Conservation (phyloP, 441 rosid species). For the Biscutella laevigata region DNA sequence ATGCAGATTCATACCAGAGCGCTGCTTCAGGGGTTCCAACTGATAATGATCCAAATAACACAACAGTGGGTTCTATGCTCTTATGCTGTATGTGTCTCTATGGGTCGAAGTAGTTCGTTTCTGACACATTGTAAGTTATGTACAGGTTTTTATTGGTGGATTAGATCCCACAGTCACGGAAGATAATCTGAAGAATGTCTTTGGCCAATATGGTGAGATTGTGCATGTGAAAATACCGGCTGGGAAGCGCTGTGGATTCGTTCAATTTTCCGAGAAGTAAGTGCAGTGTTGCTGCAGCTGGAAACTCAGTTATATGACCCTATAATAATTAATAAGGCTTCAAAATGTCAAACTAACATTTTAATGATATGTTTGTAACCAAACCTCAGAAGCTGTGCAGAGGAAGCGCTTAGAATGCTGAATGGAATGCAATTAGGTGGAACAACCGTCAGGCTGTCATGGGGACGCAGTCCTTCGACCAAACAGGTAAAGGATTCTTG, state of each 20-base stretch:
- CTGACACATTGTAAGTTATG: conserved; percentile 13
- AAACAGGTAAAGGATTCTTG: conserved; percentile 47
- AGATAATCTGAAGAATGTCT: conserved; percentile 62
- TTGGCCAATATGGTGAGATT: conserved; percentile 72
- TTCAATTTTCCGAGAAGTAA: conserved; percentile 85
- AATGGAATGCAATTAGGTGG: conserved; percentile 74
- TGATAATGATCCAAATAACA: conserved; percentile 79
- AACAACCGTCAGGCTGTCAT: conserved; percentile 77
- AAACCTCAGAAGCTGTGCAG: conserved; percentile 66
- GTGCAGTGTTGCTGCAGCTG: neutral
- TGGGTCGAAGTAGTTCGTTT: neutral
- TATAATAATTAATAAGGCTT: neutral
- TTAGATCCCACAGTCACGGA: conserved; percentile 61
- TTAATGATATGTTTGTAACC: neutral
- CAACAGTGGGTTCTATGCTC: conserved; percentile 59
- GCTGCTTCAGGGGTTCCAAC: conserved; percentile 40
- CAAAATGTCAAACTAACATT: neutral
- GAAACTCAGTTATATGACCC: neutral
- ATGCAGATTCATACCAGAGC: conserved; percentile 71
- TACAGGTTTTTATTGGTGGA: conserved; percentile 77
- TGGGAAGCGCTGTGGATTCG: conserved; percentile 90
- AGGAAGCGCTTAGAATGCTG: conserved; percentile 63
- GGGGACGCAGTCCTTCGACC: conserved; percentile 89
- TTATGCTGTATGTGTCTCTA: conserved; percentile 4
- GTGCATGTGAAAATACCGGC: conserved; percentile 84